Evolutionary conservation across 1,284 basidiomycete genomes (phyloP).

Genomic region (Chalciporus sp.): DNA sequence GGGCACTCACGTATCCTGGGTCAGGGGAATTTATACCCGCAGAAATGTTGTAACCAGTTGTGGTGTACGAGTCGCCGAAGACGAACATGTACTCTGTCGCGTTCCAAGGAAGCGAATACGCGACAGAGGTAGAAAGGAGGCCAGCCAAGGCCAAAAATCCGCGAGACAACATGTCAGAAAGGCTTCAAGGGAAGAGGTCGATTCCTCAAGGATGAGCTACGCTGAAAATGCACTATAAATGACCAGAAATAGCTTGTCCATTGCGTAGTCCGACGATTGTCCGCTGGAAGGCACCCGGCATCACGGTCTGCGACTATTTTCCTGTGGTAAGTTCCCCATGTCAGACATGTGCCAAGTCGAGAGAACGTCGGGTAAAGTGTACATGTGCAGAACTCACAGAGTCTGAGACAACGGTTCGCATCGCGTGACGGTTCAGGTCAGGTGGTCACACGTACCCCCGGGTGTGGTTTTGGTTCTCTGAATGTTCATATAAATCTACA

Average conservation of each 20-base stretch:
- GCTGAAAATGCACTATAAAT: conserved; percentile 3
- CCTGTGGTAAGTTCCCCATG: too few species aligned
- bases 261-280: neutral
- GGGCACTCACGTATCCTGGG: conserved; percentile 51
- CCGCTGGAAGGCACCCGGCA: neutral
- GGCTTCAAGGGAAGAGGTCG: neutral
- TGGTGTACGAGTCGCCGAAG: conserved; percentile 60
- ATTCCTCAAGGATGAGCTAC: neutral
- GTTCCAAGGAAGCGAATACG: conserved; percentile 41
- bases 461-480: neutral
- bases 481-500: neutral
- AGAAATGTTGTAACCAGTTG: conserved; percentile 60
- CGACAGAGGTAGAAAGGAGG: conserved; percentile 12
- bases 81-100: conserved; percentile 51
- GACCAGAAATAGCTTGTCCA: neutral
- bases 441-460: neutral
- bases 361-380: neutral
- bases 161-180: conserved; percentile 17
- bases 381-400: neutral
- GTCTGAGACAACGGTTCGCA: neutral
- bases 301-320: neutral
- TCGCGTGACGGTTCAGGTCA: neutral
- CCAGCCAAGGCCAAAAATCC: conserved; percentile 1
- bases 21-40: conserved; percentile 55
- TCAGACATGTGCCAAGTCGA: too few species aligned